Base-by-base conservation (phyloP, 768 basidiomycete genomes). In the Auricularia auricula-judae region DNA sequence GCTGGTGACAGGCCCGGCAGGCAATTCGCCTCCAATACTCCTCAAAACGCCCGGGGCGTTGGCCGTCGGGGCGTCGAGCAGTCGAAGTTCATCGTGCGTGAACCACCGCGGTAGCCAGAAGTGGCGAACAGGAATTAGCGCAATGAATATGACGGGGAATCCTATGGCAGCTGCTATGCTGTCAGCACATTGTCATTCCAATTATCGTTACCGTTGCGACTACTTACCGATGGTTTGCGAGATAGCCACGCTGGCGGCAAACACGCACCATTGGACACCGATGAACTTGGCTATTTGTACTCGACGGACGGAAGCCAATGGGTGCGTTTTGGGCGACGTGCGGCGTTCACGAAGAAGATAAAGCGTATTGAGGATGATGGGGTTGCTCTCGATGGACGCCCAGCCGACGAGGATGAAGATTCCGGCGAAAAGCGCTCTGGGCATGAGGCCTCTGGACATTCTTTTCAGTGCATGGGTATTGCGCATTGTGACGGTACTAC, bases 331-430 rank as follows among this genome's bases (percentile, higher is more conserved):
- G n/a, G 34, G 43, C 36, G 16, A n/a, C 7, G 33, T 47, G 4
- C 33, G 39, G 14, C 56, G 62, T 18, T 63, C 62, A 21, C 62
- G 62, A 1, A 63, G 23, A 21, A 63, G 44, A 43, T 23, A 63
- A 36, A 63, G 39, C 7, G 62, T 47, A 29, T 47, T 44, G 33
- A 43, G 62, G 33, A 53, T 63, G 62, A 63, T 44, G 10, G 43
- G 62, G 62, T 63, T 63, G 21, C 44, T 39, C 29, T 63, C 62
- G 44, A 63, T 63, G 42, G 36, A 23, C 14, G 51, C 62, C 43
- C 51, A 63, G 18, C 62, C 62, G n/a, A 63, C 62, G 18, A 53
- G 33, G n/a, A 63, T 29, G 43, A 63, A 63, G 42, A 63, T 53
- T 8, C 62, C 62, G 11, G 62, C 62, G 35, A 63, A 53, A 10